Evolutionary conservation across 2,329 filamentous ascomycete species (phyloP).

Genomic region (Shiraia bambusicola): DNA sequence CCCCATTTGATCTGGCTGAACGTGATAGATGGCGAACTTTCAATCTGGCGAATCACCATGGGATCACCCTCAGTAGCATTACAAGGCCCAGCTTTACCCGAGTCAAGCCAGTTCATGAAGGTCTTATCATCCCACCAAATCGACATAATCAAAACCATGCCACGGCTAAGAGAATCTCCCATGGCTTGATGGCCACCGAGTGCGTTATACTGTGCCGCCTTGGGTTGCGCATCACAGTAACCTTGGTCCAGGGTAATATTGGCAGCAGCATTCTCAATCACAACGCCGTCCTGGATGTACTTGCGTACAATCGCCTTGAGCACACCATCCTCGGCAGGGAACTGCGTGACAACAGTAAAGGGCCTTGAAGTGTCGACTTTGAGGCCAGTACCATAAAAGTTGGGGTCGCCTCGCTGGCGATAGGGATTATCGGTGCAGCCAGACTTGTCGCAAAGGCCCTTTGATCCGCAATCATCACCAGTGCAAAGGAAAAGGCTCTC

Average conservation of each 20-base stretch:
- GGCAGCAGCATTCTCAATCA: constrained; percentile 58
- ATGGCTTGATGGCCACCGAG: constrained; percentile 50
- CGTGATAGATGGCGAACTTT: constrained; percentile 54
- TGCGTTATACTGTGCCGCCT: constrained; percentile 31
- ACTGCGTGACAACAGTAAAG: constrained; percentile 69
- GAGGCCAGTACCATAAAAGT: constrained; percentile 30
- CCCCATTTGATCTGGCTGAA: constrained; percentile 63
- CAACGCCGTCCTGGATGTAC: constrained; percentile 64
- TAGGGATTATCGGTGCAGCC: constrained; percentile 43
- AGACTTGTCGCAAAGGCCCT: constrained; percentile 40
- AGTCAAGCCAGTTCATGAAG: constrained; percentile 62
- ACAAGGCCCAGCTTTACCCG: constrained; percentile 56
- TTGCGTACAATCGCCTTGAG: constrained; percentile 64
- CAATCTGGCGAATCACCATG: constrained; percentile 48
- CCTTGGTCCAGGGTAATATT: constrained; percentile 37
- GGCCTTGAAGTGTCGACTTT: constrained; percentile 62
- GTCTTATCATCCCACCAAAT: constrained; percentile 58
- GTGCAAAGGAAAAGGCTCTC: constrained; percentile 47
- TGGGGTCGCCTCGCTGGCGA: constrained; percentile 19
- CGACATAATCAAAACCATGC: constrained; percentile 57
- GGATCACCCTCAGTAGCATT: constrained; percentile 57
- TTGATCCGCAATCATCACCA: constrained; percentile 45
- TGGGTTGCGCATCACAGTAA: constrained; percentile 32
- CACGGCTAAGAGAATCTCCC: constrained; percentile 51
- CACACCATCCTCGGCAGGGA: constrained; percentile 59